Evolutionary conservation across 306 rosid genomes (phyloP).

Genomic region (Sesbania bispinosa): DNA sequence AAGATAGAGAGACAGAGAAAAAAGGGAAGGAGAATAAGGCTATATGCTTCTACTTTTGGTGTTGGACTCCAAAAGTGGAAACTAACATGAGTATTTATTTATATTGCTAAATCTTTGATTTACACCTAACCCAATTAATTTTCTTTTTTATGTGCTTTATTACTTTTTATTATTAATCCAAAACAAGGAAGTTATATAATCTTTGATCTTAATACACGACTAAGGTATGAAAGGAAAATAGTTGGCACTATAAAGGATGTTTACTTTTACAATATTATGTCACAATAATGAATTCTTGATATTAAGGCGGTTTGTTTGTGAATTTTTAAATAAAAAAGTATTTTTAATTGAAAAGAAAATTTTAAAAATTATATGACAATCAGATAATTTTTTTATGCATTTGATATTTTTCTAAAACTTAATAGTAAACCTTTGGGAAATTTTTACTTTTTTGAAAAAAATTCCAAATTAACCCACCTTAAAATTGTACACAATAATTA

Average conservation of each 20-base stretch:
- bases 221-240: background rate
- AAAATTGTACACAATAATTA: too few species aligned
- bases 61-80: conserved; percentile 14
- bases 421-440: too few species aligned
- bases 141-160: conserved; percentile 37
- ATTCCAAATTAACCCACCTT: too few species aligned
- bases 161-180: conserved; percentile 31
- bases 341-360: background rate
- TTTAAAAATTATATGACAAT: too few species aligned
- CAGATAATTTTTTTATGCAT: too few species aligned
- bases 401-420: too few species aligned
- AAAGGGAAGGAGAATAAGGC: background rate
- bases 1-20: background rate
- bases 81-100: conserved; percentile 27
- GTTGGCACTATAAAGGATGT: conserved; percentile 23
- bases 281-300: background rate
- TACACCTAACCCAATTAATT: background rate
- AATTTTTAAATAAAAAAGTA: background rate
- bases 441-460: too few species aligned
- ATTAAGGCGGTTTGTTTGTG: background rate
- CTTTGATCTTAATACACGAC: conserved; percentile 25
- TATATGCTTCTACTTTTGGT: background rate
- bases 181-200: conserved; percentile 39
- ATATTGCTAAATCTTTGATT: conserved; percentile 35
- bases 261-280: background rate